Base-by-base conservation (phyloP, 306 rosid genomes). In the Bauhinia variegata region DNA sequence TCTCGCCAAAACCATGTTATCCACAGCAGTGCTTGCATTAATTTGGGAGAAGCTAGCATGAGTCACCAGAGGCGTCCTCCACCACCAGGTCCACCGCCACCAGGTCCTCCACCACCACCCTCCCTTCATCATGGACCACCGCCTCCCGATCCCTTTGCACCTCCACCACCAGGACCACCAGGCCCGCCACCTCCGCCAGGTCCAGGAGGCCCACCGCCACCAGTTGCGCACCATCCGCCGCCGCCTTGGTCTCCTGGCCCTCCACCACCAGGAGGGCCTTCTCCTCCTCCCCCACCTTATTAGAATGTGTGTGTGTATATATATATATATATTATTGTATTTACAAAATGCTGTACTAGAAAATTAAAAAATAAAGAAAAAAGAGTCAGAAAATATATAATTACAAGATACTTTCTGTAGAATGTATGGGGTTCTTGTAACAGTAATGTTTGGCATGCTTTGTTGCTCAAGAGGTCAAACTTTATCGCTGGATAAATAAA, bases 51-150 rank as follows among this genome's bases (percentile, higher is more conserved):
- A 34, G 63, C 38, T 33, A 57, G 30, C 33, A 57, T 57, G 63
- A 57, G 63, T 53, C 67, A 42, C 67, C 73, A 66, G 62, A 11
- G 14, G 44, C 78, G 66, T 33, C 73, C 63, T 23, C 73, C 73
- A 11, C 63, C 63, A 6, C 63, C 63, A 57, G 43, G 63, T 51
- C 69, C 69, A 16, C 75, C 75, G 36, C 76, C 76, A 12, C 61
- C 60, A 18, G 71, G 19, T 5, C 71, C 34, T n/a, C n/a, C n/a
- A n/a, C n/a, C n/a, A n/a, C n/a, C n/a, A 4, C 34, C 33, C 5
- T 8, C 30, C 3, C 62, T 15, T 0, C 62, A 18, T 11, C 34
- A 11, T 10, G 23, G 30, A 30, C 72, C 61, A 11, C 61, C 68
- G 0, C 68, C 68, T 0, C 54, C 67, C 6, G 51, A 28, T 13